Conservation (phyloP, 1,284 basidiomycete genomes). For the Cerrena zonata region DNA sequence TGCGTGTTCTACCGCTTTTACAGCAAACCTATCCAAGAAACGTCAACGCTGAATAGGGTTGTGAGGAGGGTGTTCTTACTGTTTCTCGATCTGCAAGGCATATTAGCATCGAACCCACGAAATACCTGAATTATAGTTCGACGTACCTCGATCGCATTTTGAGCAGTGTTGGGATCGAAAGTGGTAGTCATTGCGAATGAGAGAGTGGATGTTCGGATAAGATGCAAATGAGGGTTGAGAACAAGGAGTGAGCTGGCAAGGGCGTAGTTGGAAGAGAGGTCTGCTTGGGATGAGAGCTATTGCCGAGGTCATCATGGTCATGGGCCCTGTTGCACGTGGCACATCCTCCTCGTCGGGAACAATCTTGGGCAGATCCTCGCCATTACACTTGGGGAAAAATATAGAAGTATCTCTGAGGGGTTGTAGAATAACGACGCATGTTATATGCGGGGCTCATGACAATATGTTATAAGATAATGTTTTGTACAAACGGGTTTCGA, state of each 20-base stretch:
- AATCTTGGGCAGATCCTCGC: too few relatives aligned
- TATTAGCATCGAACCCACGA: neutral
- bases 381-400: too few relatives aligned
- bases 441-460: too few relatives aligned
- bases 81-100: conserved; percentile 81
- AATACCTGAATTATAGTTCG: neutral
- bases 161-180: conserved; percentile 82
- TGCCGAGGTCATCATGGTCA: neutral
- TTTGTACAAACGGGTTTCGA: too few relatives aligned
- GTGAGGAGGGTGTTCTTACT: conserved; percentile 48
- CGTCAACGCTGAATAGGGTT: too few relatives aligned
- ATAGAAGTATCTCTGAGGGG: too few relatives aligned
- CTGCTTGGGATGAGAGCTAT: neutral
- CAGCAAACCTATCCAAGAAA: conserved; percentile 68
- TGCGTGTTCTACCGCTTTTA: conserved; percentile 92
- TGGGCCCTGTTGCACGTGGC: neutral
- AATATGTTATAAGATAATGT: too few relatives aligned
- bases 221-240: neutral
- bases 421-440: too few relatives aligned
- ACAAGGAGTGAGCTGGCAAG: conserved; percentile 13
- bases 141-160: conserved; percentile 80
- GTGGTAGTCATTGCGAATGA: conserved; percentile 40
- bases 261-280: neutral
- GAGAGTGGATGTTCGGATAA: neutral
- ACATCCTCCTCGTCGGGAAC: neutral